Evolutionary conservation across 306 rosid genomes (phyloP).

Genomic region (Acmispon strigosus): DNA sequence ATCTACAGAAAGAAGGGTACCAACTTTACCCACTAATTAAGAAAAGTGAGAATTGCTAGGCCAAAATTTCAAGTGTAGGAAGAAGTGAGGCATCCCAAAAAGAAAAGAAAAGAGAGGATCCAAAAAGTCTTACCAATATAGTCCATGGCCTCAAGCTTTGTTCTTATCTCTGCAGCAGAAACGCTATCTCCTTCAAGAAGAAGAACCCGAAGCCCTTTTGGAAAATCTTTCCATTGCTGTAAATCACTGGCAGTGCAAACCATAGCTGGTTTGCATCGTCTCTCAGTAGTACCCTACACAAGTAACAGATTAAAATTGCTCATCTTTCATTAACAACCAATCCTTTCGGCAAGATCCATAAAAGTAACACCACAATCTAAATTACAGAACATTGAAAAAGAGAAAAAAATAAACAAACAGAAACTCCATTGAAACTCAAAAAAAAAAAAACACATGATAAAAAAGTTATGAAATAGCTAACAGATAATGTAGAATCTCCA

Average conservation of each 20-base stretch:
- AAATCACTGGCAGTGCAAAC: conserved; percentile 94
- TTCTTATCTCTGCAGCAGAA: conserved; percentile 69
- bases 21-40: conserved; percentile 23
- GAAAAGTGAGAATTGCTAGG: conserved; percentile 18
- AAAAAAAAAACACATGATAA: not conserved
- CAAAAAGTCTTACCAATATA: conserved; percentile 52
- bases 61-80: conserved; percentile 17
- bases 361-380: conserved; percentile 24
- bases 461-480: not conserved
- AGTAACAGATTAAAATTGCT: conserved; percentile 26
- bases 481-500: conserved; percentile 19
- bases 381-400: not conserved
- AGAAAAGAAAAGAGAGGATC: conserved; percentile 8
- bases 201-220: conserved; percentile 91
- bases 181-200: conserved; percentile 67
- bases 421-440: conserved; percentile 10
- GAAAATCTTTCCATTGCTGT: conserved; percentile 92
- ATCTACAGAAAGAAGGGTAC: conserved; percentile 23
- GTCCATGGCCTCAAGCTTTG: conserved; percentile 85
- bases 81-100: conserved; percentile 2
- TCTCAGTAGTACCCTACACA: conserved; percentile 39
- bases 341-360: conserved; percentile 45
- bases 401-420: not conserved
- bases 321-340: conserved; percentile 30
- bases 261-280: conserved; percentile 99